Evolutionary conservation across 1,284 basidiomycete species (phyloP), one percentile per base, ranked within the genome.

Genomic region (Rhodotorula sp.): DNA sequence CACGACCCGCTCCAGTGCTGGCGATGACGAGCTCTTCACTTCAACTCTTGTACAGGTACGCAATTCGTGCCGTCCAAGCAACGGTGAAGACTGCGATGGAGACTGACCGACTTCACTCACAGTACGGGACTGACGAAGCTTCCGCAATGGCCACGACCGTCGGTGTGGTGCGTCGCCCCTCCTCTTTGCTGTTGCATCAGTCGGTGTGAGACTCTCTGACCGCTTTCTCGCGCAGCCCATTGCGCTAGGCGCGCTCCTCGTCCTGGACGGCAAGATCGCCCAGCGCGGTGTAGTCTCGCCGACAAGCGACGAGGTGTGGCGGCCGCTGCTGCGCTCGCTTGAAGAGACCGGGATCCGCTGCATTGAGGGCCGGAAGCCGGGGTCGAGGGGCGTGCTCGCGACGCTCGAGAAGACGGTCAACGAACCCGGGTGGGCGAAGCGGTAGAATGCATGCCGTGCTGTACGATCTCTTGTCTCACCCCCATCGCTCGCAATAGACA

Each of bases 111-210:
- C 5, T 7, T 41, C 7, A 5, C 16, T 54, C 14, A 42, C 58
- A 76, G 64, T 91, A 90, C 76, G 93, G 92, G 0, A 87, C 86
- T 19, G 78, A 85, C 1, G 79, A 81, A 41, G 78, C 86, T 23
- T 89, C 89, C 0, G 92, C 93, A 2, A 97, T 97, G 95, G 88
- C 92, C 17, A 86, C 89, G 59, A 92, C 91, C 2, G 94, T 97
- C 19, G 94, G 94, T 4, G 68, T 75, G 4, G 74, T 76, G 14
- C 19, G 74, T 63, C 44, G 16, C 7, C 16, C 16, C 21, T 19
- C 27, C 14, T 19, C 9, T 23, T 27, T 16, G n/a, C 41, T 19
- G 0, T 14, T 4, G 4, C 23, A 8, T 13, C 8, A 23, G 1
- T 10, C 16, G 7, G 7, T 4, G 21, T 27, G 13, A 44, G 13